A percentile compares a stretch with the other conserved stretches of the same genome.
phyloP scores from a whole-genome alignment of 1,284 basidiomycete species.

The Apiotrichum gracile region DNA sequence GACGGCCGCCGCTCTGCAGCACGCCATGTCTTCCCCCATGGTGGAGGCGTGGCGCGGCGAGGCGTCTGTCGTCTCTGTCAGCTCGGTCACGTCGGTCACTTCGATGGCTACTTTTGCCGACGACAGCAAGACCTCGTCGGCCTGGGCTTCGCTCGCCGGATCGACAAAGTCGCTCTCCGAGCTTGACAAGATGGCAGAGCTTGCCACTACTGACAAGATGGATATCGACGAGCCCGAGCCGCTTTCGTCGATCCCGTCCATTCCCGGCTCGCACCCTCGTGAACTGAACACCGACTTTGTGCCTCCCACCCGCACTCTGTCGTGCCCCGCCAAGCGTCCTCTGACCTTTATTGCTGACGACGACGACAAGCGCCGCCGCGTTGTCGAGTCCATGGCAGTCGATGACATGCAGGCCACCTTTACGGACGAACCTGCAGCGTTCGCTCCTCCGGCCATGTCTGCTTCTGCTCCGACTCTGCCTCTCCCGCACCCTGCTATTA shows the following conservation, averaged over 20 bases:
- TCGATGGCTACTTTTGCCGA: slow-evolving; percentile 10
- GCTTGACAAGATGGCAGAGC: slow-evolving; percentile 26
- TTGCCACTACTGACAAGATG: slow-evolving; percentile 29
- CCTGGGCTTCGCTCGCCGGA: slow-evolving; percentile 12
- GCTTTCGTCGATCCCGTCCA: slow-evolving; percentile 10
- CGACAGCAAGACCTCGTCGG: slow-evolving; percentile 14
- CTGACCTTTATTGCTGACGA: slow-evolving; percentile 23
- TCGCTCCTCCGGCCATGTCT: slow-evolving; percentile 17
- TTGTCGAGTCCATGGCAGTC: slow-evolving; percentile 39
- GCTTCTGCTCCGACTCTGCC: slow-evolving; percentile 26
- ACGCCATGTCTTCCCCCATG: slow-evolving; percentile 37
- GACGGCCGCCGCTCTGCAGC: slow-evolving; percentile 28
- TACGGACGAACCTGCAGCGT: slow-evolving; percentile 14
- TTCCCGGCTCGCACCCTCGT: slow-evolving; percentile 7
- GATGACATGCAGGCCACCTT: slow-evolving; percentile 12
- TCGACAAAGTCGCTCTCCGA: slow-evolving; percentile 22
- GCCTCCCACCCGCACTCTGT: slow-evolving; percentile 23
- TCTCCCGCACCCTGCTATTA: slow-evolving; percentile 19
- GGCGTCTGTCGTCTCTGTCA: slow-evolving; percentile 11
- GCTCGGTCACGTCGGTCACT: slow-evolving; percentile 13
- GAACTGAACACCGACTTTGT: neutral
- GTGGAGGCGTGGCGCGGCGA: slow-evolving; percentile 16
- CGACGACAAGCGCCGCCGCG: slow-evolving; percentile 38
- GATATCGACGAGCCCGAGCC: slow-evolving; percentile 25
- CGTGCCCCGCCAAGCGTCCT: slow-evolving; percentile 37